Conservation (phyloP, 495 filamentous ascomycete species). For the Sordaria brevicollis region DNA sequence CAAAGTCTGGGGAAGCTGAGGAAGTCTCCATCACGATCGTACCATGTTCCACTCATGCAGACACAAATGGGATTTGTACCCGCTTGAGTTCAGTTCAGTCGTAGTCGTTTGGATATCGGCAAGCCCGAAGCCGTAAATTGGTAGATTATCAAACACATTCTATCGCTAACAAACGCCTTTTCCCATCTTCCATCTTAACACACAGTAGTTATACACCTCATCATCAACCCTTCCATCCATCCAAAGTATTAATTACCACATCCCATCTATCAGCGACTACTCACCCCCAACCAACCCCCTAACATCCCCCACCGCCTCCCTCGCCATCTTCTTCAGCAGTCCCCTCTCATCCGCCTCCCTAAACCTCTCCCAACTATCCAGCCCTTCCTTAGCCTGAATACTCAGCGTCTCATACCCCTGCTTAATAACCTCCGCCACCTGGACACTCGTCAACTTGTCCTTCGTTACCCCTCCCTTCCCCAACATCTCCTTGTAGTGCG, state of each 20-base stretch:
- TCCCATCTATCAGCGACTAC: not conserved
- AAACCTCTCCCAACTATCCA: slow-evolving; percentile 70
- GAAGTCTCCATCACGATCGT: not conserved
- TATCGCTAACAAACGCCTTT: not conserved
- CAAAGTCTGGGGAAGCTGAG: not conserved
- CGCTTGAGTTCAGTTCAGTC: not conserved
- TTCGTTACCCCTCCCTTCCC: slow-evolving; percentile 38
- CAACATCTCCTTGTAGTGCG: slow-evolving; percentile 78
- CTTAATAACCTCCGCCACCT: slow-evolving; percentile 87
- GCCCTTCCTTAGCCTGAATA: slow-evolving; percentile 71
- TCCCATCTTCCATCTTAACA: too few species aligned
- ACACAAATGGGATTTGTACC: not conserved
- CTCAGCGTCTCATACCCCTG: slow-evolving; percentile 90
- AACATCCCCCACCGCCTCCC: slow-evolving; percentile 63
- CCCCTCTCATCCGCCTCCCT: slow-evolving; percentile 67
- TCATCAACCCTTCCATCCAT: too few species aligned
- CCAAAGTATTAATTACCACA: not conserved
- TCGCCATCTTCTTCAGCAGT: slow-evolving; percentile 75
- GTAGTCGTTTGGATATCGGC: not conserved
- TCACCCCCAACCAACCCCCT: slow-evolving; percentile 33
- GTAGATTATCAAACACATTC: not conserved
- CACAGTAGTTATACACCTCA: too few species aligned
- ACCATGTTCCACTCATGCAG: not conserved
- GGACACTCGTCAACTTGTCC: slow-evolving; percentile 61
- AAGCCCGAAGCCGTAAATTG: not conserved